phyloP scores from a whole-genome alignment of 805 yeast species.

The Spathaspora hagerdaliae region DNA sequence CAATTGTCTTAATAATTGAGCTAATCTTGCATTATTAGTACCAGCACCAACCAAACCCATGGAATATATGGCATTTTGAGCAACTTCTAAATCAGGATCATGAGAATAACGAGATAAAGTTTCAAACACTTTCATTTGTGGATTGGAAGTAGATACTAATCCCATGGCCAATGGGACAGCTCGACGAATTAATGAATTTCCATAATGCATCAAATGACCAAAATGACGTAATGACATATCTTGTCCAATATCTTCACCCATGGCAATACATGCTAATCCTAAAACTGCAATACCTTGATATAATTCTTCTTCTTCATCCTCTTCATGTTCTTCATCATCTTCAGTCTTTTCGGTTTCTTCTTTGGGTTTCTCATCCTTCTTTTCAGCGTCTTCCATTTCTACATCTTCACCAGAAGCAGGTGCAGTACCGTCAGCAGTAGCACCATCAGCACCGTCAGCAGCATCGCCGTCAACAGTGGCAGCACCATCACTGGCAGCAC shows the following conservation, averaged over 20 bases:
- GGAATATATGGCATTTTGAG: conserved; percentile 89
- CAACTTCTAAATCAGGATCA: conserved; percentile 90
- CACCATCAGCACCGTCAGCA: conserved; percentile 9
- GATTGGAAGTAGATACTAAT: conserved; percentile 84
- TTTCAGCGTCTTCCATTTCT: conserved; percentile 27
- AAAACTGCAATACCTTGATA: conserved; percentile 87
- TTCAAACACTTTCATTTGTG: conserved; percentile 96
- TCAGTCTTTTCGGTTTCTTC: conserved; percentile 16
- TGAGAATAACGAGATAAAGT: conserved; percentile 94
- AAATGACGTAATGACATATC: conserved; percentile 97
- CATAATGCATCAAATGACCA: conserved; percentile 97
- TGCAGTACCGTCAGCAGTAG: conserved; percentile 2
- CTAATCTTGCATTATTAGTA: conserved; percentile 96
- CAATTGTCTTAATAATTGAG: conserved; percentile 90
- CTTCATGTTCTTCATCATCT: conserved; percentile 26
- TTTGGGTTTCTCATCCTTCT: conserved; percentile 14
- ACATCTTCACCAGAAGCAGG: conserved; percentile 22
- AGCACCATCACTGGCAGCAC: conserved; percentile 3
- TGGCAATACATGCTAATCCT: conserved; percentile 89
- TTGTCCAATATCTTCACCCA: conserved; percentile 98
- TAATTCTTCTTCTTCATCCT: conserved; percentile 49
- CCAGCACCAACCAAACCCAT: conserved; percentile 99
- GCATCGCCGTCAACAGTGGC: conserved; percentile 9
- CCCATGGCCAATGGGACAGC: conserved; percentile 99
- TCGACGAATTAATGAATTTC: conserved; percentile 83